These are phyloP conservation scores for Xerocomus minutiporus DNA, from an alignment of 1,284 basidiomycete genomes.

Conservation along the genomic window DNA sequence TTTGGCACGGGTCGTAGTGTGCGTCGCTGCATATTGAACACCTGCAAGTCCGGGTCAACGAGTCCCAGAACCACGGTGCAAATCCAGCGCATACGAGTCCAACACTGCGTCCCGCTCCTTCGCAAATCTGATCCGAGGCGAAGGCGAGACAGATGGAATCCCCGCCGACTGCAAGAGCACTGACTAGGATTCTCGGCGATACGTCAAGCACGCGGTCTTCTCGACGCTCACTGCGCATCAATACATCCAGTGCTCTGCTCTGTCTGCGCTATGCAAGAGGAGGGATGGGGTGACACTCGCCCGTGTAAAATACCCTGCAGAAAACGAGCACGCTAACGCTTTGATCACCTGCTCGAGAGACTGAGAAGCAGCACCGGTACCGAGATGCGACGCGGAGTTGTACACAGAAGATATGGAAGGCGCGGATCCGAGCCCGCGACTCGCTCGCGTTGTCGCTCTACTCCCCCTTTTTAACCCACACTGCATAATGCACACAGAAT, in stretches of 20 bases:
- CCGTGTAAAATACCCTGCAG: neutral
- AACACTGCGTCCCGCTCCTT: neutral
- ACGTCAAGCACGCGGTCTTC: neutral
- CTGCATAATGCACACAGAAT: neutral
- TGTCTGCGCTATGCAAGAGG: neutral
- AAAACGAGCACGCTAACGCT: neutral
- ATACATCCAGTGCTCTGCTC: neutral
- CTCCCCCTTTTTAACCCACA: neutral
- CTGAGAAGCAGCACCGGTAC: neutral
- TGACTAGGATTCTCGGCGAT: slow-evolving; percentile 11
- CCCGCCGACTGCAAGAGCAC: neutral
- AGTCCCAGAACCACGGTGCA: neutral
- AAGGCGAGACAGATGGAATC: slow-evolving; percentile 2
- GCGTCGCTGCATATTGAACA: neutral
- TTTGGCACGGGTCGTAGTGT: neutral
- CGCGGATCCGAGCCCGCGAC: neutral
- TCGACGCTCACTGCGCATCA: neutral
- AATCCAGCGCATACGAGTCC: neutral
- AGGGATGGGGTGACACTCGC: neutral
- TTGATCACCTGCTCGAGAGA: neutral
- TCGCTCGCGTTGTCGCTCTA: neutral
- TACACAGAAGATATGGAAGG: neutral
- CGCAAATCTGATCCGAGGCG: slow-evolving; percentile 25
- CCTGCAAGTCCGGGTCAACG: neutral
- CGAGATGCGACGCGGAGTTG: neutral